Percentiles rank a stretch among this genome's conserved stretches.
Conservation (phyloP, 2,329 filamentous ascomycete genomes). For the Huntiella abstrusa region DNA sequence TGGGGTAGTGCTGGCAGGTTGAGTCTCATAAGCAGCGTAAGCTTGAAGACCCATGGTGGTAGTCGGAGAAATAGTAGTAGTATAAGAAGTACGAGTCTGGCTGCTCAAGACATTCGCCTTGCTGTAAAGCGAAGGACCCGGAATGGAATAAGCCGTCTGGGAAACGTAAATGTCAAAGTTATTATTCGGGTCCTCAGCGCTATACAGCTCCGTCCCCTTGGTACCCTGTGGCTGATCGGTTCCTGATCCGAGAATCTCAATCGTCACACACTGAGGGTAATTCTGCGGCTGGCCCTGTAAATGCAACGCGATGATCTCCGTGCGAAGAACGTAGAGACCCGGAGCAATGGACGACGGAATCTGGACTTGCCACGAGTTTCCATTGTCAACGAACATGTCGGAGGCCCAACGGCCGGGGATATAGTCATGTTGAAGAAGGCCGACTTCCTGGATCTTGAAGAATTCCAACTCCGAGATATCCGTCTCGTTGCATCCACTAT, state of each 20-base stretch:
- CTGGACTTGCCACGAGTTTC: conserved; percentile 26
- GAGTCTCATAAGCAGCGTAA: too few species aligned
- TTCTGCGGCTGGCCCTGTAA: conserved; percentile 27
- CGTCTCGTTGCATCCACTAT: conserved; percentile 31
- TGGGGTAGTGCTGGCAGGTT: neutral
- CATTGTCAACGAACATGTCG: conserved; percentile 29
- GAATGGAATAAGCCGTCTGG: conserved; percentile 4
- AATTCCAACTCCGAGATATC: conserved; percentile 33
- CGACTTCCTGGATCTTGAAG: conserved; percentile 40
- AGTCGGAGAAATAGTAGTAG: conserved; percentile 23
- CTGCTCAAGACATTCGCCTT: conserved; percentile 5
- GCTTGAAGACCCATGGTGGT: neutral
- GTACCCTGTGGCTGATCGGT: conserved; percentile 15
- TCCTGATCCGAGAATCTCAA: conserved; percentile 26
- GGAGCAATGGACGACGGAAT: conserved; percentile 28
- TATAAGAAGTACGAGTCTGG: conserved; percentile 20
- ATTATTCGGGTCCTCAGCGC: conserved; percentile 18
- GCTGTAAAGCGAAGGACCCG: conserved; percentile 8
- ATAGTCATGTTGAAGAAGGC: conserved; percentile 26
- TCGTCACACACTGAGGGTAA: conserved; percentile 34
- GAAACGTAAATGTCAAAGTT: conserved; percentile 19
- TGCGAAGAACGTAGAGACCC: conserved; percentile 35
- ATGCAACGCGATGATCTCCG: conserved; percentile 38
- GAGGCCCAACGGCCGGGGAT: conserved; percentile 34
- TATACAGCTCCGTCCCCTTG: conserved; percentile 21